Evolutionary conservation across 768 basidiomycete species (phyloP).

Genomic region (Lentinula lateritia): DNA sequence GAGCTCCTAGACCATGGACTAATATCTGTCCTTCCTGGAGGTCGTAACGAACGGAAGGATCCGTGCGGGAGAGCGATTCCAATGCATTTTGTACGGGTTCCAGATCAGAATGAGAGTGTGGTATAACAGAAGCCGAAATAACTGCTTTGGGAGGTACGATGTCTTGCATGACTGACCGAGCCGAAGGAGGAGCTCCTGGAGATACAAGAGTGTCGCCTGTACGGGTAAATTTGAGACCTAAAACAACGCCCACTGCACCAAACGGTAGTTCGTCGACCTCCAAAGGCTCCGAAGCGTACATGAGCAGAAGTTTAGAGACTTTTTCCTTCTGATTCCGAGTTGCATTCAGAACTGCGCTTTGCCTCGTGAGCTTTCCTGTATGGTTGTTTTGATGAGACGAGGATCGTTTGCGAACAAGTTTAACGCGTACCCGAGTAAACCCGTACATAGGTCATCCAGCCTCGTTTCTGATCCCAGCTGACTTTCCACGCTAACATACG

Average conservation of each 20-base stretch:
- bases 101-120: conserved; percentile 74
- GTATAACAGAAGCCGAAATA: conserved; percentile 79
- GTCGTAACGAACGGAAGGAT: conserved; percentile 83
- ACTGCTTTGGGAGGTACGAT: conserved; percentile 79
- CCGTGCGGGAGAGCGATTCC: conserved; percentile 69
- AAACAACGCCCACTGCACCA: conserved; percentile 79
- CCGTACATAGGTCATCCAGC: conserved; percentile 92
- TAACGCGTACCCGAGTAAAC: conserved; percentile 71
- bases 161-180: conserved; percentile 44
- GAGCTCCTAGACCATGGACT: conserved; percentile 76
- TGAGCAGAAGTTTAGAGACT: conserved; percentile 65
- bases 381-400: background rate
- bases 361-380: conserved; percentile 63
- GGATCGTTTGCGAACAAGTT: background rate
- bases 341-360: conserved; percentile 56
- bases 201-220: conserved; percentile 84
- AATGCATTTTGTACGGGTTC: conserved; percentile 75
- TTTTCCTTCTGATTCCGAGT: conserved; percentile 68
- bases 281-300: conserved; percentile 72
- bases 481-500: conserved; percentile 86
- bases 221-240: conserved; percentile 78
- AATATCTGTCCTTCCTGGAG: conserved; percentile 78
- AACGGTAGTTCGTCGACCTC: conserved; percentile 79
- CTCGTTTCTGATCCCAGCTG: conserved; percentile 70
- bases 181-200: conserved; percentile 29